These are phyloP conservation scores for Knoxdaviesia capensis DNA, from an alignment of 2,329 filamentous ascomycete species.

Conservation along the genomic window DNA sequence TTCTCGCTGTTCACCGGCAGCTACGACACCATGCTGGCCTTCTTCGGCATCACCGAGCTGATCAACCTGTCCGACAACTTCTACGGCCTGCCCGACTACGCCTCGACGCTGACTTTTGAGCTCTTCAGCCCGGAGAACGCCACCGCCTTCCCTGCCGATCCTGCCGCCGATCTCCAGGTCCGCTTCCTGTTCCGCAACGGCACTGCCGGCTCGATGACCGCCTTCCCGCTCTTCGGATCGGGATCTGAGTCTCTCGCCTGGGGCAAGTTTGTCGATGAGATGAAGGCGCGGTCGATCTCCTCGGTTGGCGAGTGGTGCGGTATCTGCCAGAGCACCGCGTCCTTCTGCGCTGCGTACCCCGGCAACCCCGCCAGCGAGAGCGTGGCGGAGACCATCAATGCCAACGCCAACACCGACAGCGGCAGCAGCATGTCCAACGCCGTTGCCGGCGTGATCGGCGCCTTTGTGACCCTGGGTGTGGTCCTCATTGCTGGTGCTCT, in stretches of 20 bases:
- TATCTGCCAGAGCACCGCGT: conserved; percentile 9
- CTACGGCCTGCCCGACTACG: conserved; percentile 14
- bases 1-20: conserved; percentile 14
- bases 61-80: conserved; percentile 11
- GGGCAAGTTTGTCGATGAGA: conserved; percentile 10
- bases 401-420: conserved; percentile 2
- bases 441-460: conserved; percentile 14
- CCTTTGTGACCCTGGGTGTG: conserved; percentile 13
- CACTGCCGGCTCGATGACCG: conserved; percentile 10
- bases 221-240: conserved; percentile 12
- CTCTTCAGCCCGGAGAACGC: conserved; percentile 10
- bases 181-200: conserved; percentile 16
- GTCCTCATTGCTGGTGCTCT: conserved; percentile 4
- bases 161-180: conserved; percentile 10
- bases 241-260: conserved; percentile 11
- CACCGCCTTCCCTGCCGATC: conserved; percentile 9
- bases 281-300: conserved; percentile 10
- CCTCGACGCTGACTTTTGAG: conserved; percentile 16
- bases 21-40: conserved; percentile 16
- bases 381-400: conserved; percentile 4
- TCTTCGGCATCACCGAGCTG: conserved; percentile 13
- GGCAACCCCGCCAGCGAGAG: too few relatives aligned
- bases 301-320: conserved; percentile 13
- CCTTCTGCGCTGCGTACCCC: conserved; percentile 14
- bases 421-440: conserved; percentile 12